Conservation (phyloP, 208 protist species). For the Tritrichomonas foetus region DNA sequence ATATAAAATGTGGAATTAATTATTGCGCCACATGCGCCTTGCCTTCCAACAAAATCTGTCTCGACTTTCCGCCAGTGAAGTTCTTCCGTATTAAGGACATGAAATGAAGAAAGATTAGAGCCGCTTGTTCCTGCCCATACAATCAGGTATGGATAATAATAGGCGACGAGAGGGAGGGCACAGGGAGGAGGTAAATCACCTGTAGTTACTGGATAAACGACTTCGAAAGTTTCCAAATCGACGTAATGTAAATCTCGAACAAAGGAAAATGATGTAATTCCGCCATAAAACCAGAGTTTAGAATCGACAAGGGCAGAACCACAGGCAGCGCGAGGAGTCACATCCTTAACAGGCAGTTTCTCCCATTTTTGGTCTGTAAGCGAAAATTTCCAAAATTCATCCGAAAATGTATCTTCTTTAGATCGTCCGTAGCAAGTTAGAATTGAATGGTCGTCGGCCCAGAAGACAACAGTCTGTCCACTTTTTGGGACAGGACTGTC, state of each 20-base stretch:
- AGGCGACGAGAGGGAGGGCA: background rate
- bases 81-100: background rate
- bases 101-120: constrained; percentile 2
- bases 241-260: background rate
- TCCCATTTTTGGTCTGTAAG: background rate
- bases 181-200: background rate
- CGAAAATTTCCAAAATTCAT: constrained; percentile 25
- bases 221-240: background rate
- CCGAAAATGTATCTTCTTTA: background rate
- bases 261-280: background rate
- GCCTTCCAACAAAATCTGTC: background rate
- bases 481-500: background rate
- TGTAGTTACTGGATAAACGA: constrained; percentile 24
- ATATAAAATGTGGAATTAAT: background rate
- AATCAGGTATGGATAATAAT: background rate
- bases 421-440: background rate
- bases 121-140: background rate
- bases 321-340: background rate
- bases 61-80: background rate
- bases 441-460: background rate
- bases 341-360: background rate
- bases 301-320: background rate
- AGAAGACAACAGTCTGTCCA: background rate
- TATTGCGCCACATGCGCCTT: background rate
- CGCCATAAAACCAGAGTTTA: constrained; percentile 7